A percentile compares a stretch with the other conserved stretches of the same genome.
Conservation (phyloP, 2,329 filamentous ascomycete genomes). For the Hypoxylon sp. region DNA sequence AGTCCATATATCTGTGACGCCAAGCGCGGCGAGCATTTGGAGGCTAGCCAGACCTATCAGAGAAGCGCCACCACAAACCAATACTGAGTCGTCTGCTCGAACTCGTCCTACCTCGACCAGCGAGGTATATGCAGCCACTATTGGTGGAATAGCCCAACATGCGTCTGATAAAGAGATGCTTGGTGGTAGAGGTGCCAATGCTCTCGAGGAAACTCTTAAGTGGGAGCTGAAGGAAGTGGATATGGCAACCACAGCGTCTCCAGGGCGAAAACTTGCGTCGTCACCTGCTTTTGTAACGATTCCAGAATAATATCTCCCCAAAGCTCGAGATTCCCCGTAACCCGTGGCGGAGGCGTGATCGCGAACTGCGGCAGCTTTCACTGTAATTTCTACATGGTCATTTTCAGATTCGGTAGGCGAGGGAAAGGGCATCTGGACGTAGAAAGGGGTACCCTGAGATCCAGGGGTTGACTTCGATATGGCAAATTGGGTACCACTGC, state of each 20-base stretch:
- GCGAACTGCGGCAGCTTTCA: too few relatives aligned
- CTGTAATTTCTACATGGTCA: background rate
- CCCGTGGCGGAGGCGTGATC: too few relatives aligned
- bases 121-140: conserved; percentile 8
- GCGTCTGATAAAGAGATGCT: conserved; percentile 10
- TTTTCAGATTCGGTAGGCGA: background rate
- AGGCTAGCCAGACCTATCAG: conserved; percentile 3
- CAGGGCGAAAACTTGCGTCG: background rate
- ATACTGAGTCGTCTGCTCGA: background rate
- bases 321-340: too few relatives aligned
- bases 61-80: conserved; percentile 13
- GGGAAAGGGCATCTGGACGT: too few relatives aligned
- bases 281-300: background rate
- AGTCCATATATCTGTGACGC: conserved; percentile 22
- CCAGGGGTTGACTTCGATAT: background rate
- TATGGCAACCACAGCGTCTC: background rate
- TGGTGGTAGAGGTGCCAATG: background rate
- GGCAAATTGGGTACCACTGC: conserved; percentile 12
- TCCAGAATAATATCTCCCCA: background rate
- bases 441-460: background rate
- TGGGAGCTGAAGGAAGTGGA: conserved; percentile 12
- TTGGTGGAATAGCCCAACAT: background rate
- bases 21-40: conserved; percentile 7
- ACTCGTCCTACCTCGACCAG: conserved; percentile 6
- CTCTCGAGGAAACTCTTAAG: background rate